phyloP scores from a whole-genome alignment of 306 rosid genomes.

The Castanea mollissima region DNA sequence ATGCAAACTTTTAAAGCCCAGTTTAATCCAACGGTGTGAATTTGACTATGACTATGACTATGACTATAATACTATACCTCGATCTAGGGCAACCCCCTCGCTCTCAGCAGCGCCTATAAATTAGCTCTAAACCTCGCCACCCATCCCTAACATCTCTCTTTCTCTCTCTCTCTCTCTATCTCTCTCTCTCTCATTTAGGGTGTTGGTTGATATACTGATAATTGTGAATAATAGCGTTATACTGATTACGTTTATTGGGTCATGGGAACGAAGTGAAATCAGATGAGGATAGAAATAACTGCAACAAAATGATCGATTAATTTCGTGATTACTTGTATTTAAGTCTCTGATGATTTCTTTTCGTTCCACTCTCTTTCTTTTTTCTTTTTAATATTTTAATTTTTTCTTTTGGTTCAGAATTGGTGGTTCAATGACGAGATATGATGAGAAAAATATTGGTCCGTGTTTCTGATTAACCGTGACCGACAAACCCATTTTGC shows the following conservation, averaged over 20 bases:
- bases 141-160: background rate
- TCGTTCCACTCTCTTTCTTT: background rate
- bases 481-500: constrained; percentile 3
- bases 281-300: background rate
- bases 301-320: background rate
- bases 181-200: too few species aligned
- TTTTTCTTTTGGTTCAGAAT: too few species aligned
- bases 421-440: background rate
- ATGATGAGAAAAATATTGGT: constrained; percentile 6
- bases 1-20: too few species aligned
- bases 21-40: background rate
- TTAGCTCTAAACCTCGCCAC: background rate
- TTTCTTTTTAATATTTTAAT: background rate
- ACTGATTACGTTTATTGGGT: background rate
- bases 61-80: background rate
- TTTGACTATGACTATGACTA: background rate
- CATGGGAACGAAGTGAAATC: background rate
- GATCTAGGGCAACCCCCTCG: background rate
- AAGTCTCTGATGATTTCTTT: background rate
- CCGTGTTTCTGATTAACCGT: constrained; percentile 12
- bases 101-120: background rate
- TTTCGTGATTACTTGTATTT: constrained; percentile 1
- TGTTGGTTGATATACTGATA: too few species aligned
- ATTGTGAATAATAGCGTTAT: too few species aligned
- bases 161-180: background rate